These are phyloP conservation scores for Dothideomycetes sp. DNA, from an alignment of 2,329 filamentous ascomycete species.

Conservation along the genomic window DNA sequence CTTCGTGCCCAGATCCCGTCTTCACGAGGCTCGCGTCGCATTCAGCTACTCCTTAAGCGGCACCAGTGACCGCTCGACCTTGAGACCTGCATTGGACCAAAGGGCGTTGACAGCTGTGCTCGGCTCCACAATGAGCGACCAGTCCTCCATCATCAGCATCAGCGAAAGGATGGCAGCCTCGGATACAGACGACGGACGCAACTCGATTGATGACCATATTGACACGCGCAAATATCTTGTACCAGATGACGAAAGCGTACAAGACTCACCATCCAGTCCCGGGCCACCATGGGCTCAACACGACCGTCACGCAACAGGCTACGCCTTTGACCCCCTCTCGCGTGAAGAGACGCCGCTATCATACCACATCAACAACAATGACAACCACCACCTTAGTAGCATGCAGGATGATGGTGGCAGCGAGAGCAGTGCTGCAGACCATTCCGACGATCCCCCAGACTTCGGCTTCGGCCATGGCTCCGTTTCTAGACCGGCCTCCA, in stretches of 20 bases:
- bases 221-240: conserved; percentile 66
- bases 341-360: conserved; percentile 18
- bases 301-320: too few relatives aligned
- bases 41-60: too few relatives aligned
- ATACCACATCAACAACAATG: conserved; percentile 19
- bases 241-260: conserved; percentile 60
- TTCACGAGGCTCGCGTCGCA: too few relatives aligned
- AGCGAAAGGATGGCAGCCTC: conserved; percentile 41
- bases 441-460: too few relatives aligned
- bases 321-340: conserved; percentile 1
- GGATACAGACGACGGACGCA: conserved; percentile 24
- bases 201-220: conserved; percentile 30
- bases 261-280: too few relatives aligned
- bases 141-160: conserved; percentile 38
- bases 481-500: conserved; percentile 63
- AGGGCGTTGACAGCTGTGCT: too few relatives aligned
- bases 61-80: too few relatives aligned
- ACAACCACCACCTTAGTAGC: conserved; percentile 3
- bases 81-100: too few relatives aligned
- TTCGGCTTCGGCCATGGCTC: conserved; percentile 61
- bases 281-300: too few relatives aligned
- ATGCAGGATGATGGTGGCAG: conserved; percentile 37
- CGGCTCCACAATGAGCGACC: conserved; percentile 29
- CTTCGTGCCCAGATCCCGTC: too few relatives aligned
- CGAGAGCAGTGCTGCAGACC: conserved; percentile 14